Evolutionary conservation across 2,329 filamentous ascomycete species (phyloP).

Genomic region (Fusarium penzigii): DNA sequence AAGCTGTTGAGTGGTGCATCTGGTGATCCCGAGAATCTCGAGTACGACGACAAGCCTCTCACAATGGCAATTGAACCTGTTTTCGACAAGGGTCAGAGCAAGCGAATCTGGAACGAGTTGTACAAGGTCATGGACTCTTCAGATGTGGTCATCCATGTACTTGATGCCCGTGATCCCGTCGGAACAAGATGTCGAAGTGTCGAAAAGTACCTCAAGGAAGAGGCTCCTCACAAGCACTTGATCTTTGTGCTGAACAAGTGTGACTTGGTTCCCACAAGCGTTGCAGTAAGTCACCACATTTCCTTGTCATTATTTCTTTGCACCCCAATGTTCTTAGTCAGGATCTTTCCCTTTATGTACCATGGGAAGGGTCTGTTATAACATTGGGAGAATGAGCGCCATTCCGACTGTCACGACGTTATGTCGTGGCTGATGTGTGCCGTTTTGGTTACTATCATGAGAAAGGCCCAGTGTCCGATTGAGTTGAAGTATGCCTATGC

Average conservation of each 20-base stretch:
- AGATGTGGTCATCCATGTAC: constrained; percentile 92
- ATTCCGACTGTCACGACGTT: constrained; percentile 39
- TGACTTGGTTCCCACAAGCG: constrained; percentile 86
- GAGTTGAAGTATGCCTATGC: constrained; percentile 91
- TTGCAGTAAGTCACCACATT: constrained; percentile 76
- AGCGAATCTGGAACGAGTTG: constrained; percentile 95
- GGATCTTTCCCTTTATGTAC: constrained; percentile 74
- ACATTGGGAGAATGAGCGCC: constrained; percentile 89
- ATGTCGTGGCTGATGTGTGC: constrained; percentile 65
- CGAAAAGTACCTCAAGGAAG: constrained; percentile 89
- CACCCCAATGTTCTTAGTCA: constrained; percentile 74
- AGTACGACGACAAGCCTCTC: constrained; percentile 41
- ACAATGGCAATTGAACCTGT: constrained; percentile 78
- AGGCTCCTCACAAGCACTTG: constrained; percentile 95
- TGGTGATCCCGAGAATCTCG: constrained; percentile 54
- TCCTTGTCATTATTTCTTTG: constrained; percentile 34
- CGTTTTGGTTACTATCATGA: constrained; percentile 88
- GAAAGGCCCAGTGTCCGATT: constrained; percentile 78
- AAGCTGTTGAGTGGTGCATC: constrained; percentile 73
- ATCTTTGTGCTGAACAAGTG: constrained; percentile 47
- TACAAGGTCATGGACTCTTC: constrained; percentile 95
- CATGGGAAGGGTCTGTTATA: constrained; percentile 96
- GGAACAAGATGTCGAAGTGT: constrained; percentile 78
- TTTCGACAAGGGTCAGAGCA: constrained; percentile 92
- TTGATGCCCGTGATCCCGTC: constrained; percentile 85